Base-by-base conservation (phyloP, 345 rosid genomes). In the Odontarrhena argentea region DNA sequence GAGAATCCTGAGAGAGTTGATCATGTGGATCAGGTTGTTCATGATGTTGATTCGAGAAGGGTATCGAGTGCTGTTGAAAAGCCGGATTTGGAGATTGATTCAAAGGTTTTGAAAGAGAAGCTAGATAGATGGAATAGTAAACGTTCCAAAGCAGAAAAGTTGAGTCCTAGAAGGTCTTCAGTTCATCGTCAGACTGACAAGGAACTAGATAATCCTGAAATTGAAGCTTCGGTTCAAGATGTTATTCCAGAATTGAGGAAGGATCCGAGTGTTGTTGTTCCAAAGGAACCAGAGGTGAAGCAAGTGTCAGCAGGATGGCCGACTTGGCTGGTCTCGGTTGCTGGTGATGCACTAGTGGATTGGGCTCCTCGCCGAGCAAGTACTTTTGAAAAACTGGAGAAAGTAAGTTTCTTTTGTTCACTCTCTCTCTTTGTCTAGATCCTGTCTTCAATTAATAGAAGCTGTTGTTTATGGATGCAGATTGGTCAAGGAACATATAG, bases 401-500 rank as follows among this genome's bases (percentile, higher is more conserved):
- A 87, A 79, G 99, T 94, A 73, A 64, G 86, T 43, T 48, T 49
- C 40, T 54, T 68, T 49, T 59, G 8, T 53, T 51, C n/a, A 11
- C 30, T 14, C 12, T 63, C 28, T 46, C 22, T 47, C 36, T 47
- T 38, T n/a, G 13, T 48, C 7, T 0, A 43, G 7, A 14, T 45
- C 32, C 11, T 54, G 7, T 32, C n/a, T 24, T 53, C 46, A 36
- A 14, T 60, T 15, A 3, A n/a, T 7, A 25, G 7, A 65, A 22
- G 24, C 0, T 59, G 18, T 22, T 49, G 28, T 38, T 13, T 11
- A 2, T 61, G 68, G 64, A 30, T 83, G 85, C 86, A 91, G 99
- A 94, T 94, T 83, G 99, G 99, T 4, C 91, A 88, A 80, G 99
- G 96, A 84, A 94, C 97, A 37, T 90, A 90, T 47, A 94, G 97